phyloP scores from a whole-genome alignment of 257 asterid species.

The Nyctanthes arbortristis region DNA sequence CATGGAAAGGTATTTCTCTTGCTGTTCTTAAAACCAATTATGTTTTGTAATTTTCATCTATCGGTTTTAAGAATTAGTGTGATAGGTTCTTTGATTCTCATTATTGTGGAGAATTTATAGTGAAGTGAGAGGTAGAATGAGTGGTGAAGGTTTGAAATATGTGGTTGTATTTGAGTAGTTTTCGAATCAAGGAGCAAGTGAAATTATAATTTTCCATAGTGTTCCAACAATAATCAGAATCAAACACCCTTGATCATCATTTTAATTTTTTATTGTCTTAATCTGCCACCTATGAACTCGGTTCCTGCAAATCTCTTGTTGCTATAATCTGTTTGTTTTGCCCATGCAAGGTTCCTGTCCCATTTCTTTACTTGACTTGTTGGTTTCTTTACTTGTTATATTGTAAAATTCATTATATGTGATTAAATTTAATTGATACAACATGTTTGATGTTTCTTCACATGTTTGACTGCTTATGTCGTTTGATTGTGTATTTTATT shows the following conservation, averaged over 20 bases:
- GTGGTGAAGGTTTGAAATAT: too few species aligned
- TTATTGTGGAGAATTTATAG: too few species aligned
- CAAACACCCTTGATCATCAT: not conserved
- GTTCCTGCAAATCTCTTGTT: not conserved
- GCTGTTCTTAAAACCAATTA: not conserved
- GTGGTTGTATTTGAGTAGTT: too few species aligned
- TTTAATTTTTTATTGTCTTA: not conserved
- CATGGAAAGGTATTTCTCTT: not conserved
- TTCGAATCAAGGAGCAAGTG: too few species aligned
- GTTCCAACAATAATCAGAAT: too few species aligned
- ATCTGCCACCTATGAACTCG: not conserved
- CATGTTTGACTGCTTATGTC: too few species aligned
- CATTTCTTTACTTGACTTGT: not conserved
- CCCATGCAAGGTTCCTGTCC: not conserved
- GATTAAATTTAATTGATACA: not conserved
- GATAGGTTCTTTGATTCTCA: too few species aligned
- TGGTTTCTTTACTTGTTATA: not conserved
- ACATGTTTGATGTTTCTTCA: not conserved
- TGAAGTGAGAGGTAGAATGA: too few species aligned
- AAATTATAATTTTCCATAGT: too few species aligned
- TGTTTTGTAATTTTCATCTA: not conserved
- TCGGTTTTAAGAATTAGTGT: not conserved
- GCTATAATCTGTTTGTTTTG: not conserved
- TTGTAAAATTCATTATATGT: not conserved
- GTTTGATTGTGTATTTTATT: too few species aligned